Evolutionary conservation across 352 stramenopile species (phyloP), one percentile per base, ranked within the genome.

Genomic region (Pythium dissotocum): DNA sequence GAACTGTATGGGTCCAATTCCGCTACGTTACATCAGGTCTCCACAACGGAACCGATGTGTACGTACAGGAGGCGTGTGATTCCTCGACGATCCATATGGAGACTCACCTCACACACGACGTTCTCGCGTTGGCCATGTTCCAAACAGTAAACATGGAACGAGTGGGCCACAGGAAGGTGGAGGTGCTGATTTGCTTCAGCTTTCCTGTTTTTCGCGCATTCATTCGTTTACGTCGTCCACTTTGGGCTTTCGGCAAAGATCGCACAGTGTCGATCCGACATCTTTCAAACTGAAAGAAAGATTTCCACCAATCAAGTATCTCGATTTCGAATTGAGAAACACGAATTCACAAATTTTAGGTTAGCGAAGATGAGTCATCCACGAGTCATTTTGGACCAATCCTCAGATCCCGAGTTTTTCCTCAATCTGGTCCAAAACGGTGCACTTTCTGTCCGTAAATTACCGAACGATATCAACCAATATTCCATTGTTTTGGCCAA

Each of bases 181-280:
- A 53, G 46, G 13, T 16, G 40, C 40, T 49, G 46, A 53, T 6
- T 30, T 53, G 46, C 46, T 53, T 53, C 46, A 53, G 46, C 46
- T 24, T 53, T 32, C 36, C 7, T 3, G 6, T 14, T 42, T 12
- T 16, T 30, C 6, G 6, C 16, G 18, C 46, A 30, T 51, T 0
- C 46, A 53, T 53, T 53, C 46, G 46, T 53, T 30, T n/a, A 53
- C 46, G 46, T 53, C 46, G 46, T 53, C 46, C 46, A 53, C 46
- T 53, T 53, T 24, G 16, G 33, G 7, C 36, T 14, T 44, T 44
- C 36, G 10, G 21, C 21, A 24, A 14, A 44, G 36, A 44, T 10
- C 36, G 21, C 21, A 24, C 21, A 24, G 0, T 24, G 21, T 24
- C 7, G 7, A 44, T 44, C 36, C 36, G 12, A 44, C 5, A 38